phyloP scores from a whole-genome alignment of 768 basidiomycete genomes.

The Candolleomyces efflorescens region DNA sequence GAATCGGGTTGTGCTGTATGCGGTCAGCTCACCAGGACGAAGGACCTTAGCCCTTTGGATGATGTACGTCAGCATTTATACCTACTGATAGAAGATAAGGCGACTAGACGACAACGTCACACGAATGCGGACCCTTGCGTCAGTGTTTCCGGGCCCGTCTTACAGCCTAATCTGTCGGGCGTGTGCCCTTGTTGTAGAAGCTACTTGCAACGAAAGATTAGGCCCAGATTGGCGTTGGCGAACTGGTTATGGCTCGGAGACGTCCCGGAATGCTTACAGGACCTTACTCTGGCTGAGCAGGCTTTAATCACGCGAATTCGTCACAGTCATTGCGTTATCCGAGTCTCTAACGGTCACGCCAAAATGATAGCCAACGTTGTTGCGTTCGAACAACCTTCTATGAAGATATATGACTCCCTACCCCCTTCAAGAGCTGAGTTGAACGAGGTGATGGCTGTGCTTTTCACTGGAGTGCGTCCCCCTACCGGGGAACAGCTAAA shows the following conservation, averaged over 20 bases:
- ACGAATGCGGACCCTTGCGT: too few species aligned
- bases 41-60: too few species aligned
- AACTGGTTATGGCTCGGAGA: constrained; percentile 4
- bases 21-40: too few species aligned
- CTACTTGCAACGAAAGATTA: too few species aligned
- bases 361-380: constrained; percentile 3
- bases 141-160: too few species aligned
- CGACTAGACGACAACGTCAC: too few species aligned
- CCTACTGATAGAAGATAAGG: too few species aligned
- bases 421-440: constrained; percentile 15
- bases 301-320: neutral
- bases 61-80: too few species aligned
- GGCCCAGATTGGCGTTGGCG: neutral
- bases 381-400: neutral
- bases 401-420: neutral
- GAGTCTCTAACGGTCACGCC: neutral
- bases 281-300: neutral
- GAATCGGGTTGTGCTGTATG: too few species aligned
- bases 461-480: constrained; percentile 25
- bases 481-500: constrained; percentile 23
- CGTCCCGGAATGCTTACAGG: neutral
- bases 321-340: neutral
- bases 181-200: too few species aligned
- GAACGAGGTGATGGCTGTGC: constrained; percentile 26
- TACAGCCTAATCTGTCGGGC: too few species aligned